These are phyloP conservation scores for Rhododendron molle DNA, from an alignment of 148 eudicot genomes.

Conservation along the genomic window DNA sequence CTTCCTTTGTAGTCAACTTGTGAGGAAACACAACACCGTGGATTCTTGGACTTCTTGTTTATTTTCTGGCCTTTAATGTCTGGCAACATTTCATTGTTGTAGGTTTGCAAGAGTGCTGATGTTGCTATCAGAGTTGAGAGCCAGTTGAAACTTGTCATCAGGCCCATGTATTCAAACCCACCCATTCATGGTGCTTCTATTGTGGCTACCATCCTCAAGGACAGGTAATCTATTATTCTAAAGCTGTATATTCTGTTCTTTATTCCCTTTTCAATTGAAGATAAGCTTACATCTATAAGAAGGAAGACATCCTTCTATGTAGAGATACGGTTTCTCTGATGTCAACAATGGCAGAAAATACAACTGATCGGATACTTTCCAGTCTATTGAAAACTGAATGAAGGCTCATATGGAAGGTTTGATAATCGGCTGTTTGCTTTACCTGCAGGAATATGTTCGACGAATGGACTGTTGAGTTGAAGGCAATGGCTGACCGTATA, in stretches of 20 bases:
- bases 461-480: slow-evolving; percentile 91
- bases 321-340: not conserved
- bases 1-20: not conserved
- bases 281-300: not conserved
- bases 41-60: not conserved
- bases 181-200: slow-evolving; percentile 97
- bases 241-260: not conserved
- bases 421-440: not conserved
- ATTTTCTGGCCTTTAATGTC: not conserved
- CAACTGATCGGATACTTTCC: not conserved
- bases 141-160: slow-evolving; percentile 88
- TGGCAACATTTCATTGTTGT: slow-evolving; percentile 6
- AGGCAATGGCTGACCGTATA: slow-evolving; percentile 99
- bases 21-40: not conserved
- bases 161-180: slow-evolving; percentile 97
- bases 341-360: not conserved
- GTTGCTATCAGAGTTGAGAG: slow-evolving; percentile 88
- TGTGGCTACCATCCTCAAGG: slow-evolving; percentile 89
- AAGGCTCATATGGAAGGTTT: not conserved
- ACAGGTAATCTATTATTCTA: slow-evolving; percentile 44
- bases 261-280: not conserved
- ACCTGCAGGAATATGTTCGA: slow-evolving; percentile 66
- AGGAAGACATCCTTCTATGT: not conserved
- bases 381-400: not conserved
- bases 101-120: slow-evolving; percentile 96